Evolutionary conservation across 495 filamentous ascomycete species (phyloP), one percentile per base, ranked within the genome.

Genomic region (Saxophila tyrrhenica): DNA sequence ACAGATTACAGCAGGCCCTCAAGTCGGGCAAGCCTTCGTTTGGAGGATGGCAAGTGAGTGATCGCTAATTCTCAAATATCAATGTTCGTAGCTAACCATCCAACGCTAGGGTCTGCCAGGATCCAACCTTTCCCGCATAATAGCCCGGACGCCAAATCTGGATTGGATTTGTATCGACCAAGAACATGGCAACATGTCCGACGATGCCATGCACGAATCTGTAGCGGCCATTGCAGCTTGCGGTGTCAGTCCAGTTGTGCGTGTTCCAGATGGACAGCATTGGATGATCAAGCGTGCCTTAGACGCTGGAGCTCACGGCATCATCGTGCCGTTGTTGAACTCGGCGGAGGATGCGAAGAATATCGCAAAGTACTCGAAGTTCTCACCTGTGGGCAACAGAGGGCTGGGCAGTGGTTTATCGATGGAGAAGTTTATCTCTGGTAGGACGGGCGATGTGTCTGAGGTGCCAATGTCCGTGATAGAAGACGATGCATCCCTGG

Each of bases 191-290:
- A 86, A 85, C 60, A 83, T 89, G 9, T 47, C 49, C 75, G 85
- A 91, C 69, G 79, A 77, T 38, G 75, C 79, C 13, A 92, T 92
- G 88, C 87, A 92, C 62, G 86, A 89, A 55, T 80, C 85, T 2
- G 86, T 91, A 25, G 81, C 85, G 17, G 67, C 69, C 48, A 67
- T 72, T 20, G 67, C 68, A 38, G 63, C 63, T 23, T 64, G 58
- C 39, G 64, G 62, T 39, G 59, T 69, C 38, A 61, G 54, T n/a
- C 69, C 69, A 25, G 51, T 70, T 17, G 69, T 72, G 39, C 59
- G 69, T 15, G 68, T 72, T 9, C 57, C 67, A 15, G 69, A 65
- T 24, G 67, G 66, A 52, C 67, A 70, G 60, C 64, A 62, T 25
- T 72, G 69, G 69, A 72, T 72, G 68, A 64, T 72, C 19, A 72